Conservation (phyloP, 345 rosid species). For the rapeseed (Brassica napus) region Da-Ae NC_063446.1:8031001-8031500, state of each 20-base stretch:
- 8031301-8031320: not conserved
- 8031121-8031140: not conserved
- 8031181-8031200: not conserved
- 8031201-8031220: not conserved
- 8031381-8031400: not conserved
- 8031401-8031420: not conserved
- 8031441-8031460: not conserved
- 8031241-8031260: not conserved
- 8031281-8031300: not conserved
- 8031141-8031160: not conserved
- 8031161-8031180: not conserved
- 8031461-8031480: not conserved
- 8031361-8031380: not conserved
- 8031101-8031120: not conserved
- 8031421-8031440: not conserved
- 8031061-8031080: not conserved
- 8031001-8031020: not conserved
- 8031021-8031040: constrained; percentile 36
- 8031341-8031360: not conserved
- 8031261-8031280: not conserved
- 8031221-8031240: not conserved
- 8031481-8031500: not conserved
- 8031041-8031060: not conserved
- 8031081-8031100: not conserved
- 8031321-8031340: not conserved